Percentiles rank a stretch among this genome's conserved stretches.
phyloP scores from a whole-genome alignment of 2,329 filamentous ascomycete genomes.

The Fusarium sp. region DNA sequence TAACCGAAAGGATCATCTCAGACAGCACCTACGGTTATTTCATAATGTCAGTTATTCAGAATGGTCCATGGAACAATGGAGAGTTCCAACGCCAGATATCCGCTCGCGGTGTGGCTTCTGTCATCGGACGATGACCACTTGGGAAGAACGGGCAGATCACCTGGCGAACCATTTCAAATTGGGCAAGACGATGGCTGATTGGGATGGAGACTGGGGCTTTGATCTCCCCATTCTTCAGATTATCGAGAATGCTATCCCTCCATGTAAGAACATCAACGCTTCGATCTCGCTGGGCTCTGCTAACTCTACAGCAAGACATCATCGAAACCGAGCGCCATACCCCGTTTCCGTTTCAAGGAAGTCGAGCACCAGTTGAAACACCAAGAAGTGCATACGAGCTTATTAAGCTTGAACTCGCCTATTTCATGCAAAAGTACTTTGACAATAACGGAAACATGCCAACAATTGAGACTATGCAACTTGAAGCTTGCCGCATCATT shows the following conservation, averaged over 20 bases:
- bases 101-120: constrained; percentile 58
- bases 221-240: constrained; percentile 50
- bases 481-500: constrained; percentile 45
- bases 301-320: constrained; percentile 13
- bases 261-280: constrained; percentile 45
- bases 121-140: constrained; percentile 49
- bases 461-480: constrained; percentile 31
- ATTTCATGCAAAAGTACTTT: constrained; percentile 42
- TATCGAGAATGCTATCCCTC: constrained; percentile 56
- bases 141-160: constrained; percentile 53
- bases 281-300: background rate
- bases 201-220: constrained; percentile 59
- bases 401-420: constrained; percentile 51
- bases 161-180: constrained; percentile 57
- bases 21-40: constrained; percentile 57
- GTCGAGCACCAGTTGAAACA: constrained; percentile 28
- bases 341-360: constrained; percentile 39
- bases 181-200: constrained; percentile 57
- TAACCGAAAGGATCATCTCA: constrained; percentile 58
- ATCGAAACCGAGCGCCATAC: constrained; percentile 36
- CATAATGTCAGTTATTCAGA: constrained; percentile 54
- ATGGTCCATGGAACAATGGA: constrained; percentile 60
- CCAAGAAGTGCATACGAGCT: constrained; percentile 49
- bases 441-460: constrained; percentile 37
- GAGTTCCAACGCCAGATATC: constrained; percentile 49